A percentile compares a stretch with the other conserved stretches of the same genome.
Evolutionary conservation across 768 basidiomycete species (phyloP).

Genomic region (Hirschioporus abietinus): DNA sequence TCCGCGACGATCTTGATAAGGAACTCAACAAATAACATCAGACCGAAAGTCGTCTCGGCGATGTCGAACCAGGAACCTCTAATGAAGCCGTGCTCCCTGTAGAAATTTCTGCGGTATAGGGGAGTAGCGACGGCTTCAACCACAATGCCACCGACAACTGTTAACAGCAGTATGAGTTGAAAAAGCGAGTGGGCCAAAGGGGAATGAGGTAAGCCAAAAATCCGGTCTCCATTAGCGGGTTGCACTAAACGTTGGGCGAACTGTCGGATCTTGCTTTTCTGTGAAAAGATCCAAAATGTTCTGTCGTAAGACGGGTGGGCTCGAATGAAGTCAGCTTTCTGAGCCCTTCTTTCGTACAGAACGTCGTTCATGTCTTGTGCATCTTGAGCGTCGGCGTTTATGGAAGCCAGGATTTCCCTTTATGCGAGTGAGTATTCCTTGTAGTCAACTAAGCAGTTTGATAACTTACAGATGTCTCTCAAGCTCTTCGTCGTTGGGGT

Average conservation of each 20-base stretch:
- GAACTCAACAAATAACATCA: conserved; percentile 74
- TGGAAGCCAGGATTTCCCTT: conserved; percentile 65
- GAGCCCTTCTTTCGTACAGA: conserved; percentile 62
- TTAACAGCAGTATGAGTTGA: conserved; percentile 64
- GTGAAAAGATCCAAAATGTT: conserved; percentile 84
- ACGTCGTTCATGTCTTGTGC: conserved; percentile 57
- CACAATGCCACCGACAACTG: conserved; percentile 77
- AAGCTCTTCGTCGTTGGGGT: conserved; percentile 50
- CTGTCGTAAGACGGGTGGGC: conserved; percentile 88
- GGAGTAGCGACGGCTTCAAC: conserved; percentile 84
- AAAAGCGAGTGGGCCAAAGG: conserved; percentile 64
- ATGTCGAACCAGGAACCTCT: conserved; percentile 85
- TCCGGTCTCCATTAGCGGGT: conserved; percentile 80
- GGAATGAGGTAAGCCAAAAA: conserved; percentile 72
- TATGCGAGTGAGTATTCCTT: conserved; percentile 2
- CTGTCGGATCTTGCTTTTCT: conserved; percentile 65
- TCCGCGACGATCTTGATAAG: conserved; percentile 89
- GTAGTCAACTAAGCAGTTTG: background rate
- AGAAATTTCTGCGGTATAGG: conserved; percentile 72
- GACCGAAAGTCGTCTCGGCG: conserved; percentile 66
- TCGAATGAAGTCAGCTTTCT: conserved; percentile 82
- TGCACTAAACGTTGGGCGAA: conserved; percentile 80
- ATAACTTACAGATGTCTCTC: conserved; percentile 66
- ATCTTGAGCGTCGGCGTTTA: conserved; percentile 46
- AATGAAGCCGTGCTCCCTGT: conserved; percentile 47